These are phyloP conservation scores for Ganoderma meredithae DNA, from an alignment of 1,284 basidiomycete species.

Conservation along the genomic window DNA sequence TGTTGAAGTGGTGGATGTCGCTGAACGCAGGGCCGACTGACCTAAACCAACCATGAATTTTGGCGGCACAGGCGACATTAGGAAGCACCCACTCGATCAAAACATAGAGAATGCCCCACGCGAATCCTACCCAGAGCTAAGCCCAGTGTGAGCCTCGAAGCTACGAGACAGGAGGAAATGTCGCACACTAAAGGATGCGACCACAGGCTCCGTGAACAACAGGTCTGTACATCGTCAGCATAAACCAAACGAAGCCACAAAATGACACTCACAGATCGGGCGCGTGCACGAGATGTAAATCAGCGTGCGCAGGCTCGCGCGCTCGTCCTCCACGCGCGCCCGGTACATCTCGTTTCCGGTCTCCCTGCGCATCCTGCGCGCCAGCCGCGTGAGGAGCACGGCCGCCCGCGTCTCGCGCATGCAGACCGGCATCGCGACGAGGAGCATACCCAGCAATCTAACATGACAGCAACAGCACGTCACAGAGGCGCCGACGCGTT, in stretches of 20 bases:
- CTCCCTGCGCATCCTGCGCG: constrained; percentile 64
- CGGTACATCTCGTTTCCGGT: constrained; percentile 68
- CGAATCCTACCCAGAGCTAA: constrained; percentile 78
- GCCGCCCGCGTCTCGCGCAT: constrained; percentile 72
- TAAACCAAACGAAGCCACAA: not conserved
- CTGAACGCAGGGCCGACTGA: constrained; percentile 69
- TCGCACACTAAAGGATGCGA: constrained; percentile 72
- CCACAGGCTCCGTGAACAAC: constrained; percentile 79
- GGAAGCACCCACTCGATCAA: constrained; percentile 61
- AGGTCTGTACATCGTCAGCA: constrained; percentile 50
- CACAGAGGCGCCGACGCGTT: not conserved
- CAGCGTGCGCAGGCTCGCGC: constrained; percentile 57
- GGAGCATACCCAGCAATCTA: constrained; percentile 54
- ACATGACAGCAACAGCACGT: not conserved
- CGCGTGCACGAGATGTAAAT: constrained; percentile 75
- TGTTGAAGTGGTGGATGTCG: constrained; percentile 70
- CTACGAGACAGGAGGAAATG: too few relatives aligned
- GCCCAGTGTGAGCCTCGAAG: constrained; percentile 11
- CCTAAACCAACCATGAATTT: constrained; percentile 41
- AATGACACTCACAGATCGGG: constrained; percentile 61
- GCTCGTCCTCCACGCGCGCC: constrained; percentile 70
- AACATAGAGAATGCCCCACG: constrained; percentile 81
- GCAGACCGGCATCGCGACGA: constrained; percentile 53
- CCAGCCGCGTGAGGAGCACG: constrained; percentile 67
- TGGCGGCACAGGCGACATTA: not conserved